Percentiles rank a stretch among this genome's conserved stretches.
Conservation (phyloP, 495 filamentous ascomycete species). For the Tetracladium setigerum region DNA sequence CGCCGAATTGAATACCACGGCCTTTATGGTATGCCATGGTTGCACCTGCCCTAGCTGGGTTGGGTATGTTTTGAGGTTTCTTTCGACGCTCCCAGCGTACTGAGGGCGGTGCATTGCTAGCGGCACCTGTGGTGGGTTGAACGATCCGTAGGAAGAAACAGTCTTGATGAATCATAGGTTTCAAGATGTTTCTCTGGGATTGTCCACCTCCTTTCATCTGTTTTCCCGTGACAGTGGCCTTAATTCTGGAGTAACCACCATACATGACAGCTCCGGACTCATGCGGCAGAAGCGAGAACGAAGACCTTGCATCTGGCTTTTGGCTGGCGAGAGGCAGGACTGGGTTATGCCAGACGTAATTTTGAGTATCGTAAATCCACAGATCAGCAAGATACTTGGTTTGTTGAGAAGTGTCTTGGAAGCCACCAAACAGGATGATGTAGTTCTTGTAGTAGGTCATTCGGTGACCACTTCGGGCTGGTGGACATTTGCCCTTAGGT, state of each 20-base stretch:
- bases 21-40: conserved; percentile 93
- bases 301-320: conserved; percentile 83
- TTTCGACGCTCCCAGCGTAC: conserved; percentile 90
- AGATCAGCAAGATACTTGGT: conserved; percentile 80
- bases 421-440: conserved; percentile 71
- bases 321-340: conserved; percentile 62
- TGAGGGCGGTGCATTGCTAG: conserved; percentile 51
- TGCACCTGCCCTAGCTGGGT: conserved; percentile 73
- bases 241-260: conserved; percentile 89
- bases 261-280: conserved; percentile 83
- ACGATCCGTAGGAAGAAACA: conserved; percentile 87
- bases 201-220: conserved; percentile 55
- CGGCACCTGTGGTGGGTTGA: conserved; percentile 55
- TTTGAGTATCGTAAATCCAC: conserved; percentile 56
- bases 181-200: conserved; percentile 57
- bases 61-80: conserved; percentile 82
- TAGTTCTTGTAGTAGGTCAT: conserved; percentile 93
- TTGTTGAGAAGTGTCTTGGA: conserved; percentile 90
- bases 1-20: conserved; percentile 86
- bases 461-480: conserved; percentile 85
- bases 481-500: conserved; percentile 77
- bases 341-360: conserved; percentile 71
- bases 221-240: conserved; percentile 49
- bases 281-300: conserved; percentile 85
- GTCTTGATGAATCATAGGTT: conserved; percentile 85